phyloP scores from a whole-genome alignment of 208 protist species.

The Trypanosoma scelopori region DNA sequence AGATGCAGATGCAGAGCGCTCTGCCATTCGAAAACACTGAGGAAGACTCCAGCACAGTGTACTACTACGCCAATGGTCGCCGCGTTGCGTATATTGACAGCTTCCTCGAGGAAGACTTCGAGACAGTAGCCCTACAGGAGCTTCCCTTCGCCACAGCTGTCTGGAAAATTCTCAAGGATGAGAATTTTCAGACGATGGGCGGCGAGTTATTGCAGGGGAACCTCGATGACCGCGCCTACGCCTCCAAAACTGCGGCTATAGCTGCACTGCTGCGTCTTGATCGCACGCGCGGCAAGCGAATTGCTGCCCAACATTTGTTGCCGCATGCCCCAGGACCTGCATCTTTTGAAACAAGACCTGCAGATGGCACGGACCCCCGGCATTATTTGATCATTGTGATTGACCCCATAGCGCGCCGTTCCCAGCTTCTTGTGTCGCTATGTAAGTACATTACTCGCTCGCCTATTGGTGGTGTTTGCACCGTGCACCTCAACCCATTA shows the following conservation, averaged over 20 bases:
- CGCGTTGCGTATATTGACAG: slow-evolving; percentile 35
- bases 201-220: slow-evolving; percentile 22
- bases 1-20: neutral
- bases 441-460: slow-evolving; percentile 51
- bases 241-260: slow-evolving; percentile 42
- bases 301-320: slow-evolving; percentile 5
- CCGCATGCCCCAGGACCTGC: neutral
- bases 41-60: neutral
- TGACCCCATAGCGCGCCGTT: slow-evolving; percentile 82
- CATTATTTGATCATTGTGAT: slow-evolving; percentile 76
- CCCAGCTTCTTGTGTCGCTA: slow-evolving; percentile 87
- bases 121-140: slow-evolving; percentile 19
- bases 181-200: slow-evolving; percentile 40
- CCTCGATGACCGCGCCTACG: slow-evolving; percentile 41
- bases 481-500: slow-evolving; percentile 76
- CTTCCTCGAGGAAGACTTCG: slow-evolving; percentile 43
- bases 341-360: slow-evolving; percentile 6
- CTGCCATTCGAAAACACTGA: neutral
- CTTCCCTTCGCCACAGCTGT: slow-evolving; percentile 28
- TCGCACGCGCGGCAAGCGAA: slow-evolving; percentile 12
- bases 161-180: slow-evolving; percentile 26
- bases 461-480: slow-evolving; percentile 47
- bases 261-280: neutral
- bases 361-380: slow-evolving; percentile 1
- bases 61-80: slow-evolving; percentile 51